phyloP scores from a whole-genome alignment of 108 stramenopile genomes.

The Pseudonitzschia multiseries region DNA sequence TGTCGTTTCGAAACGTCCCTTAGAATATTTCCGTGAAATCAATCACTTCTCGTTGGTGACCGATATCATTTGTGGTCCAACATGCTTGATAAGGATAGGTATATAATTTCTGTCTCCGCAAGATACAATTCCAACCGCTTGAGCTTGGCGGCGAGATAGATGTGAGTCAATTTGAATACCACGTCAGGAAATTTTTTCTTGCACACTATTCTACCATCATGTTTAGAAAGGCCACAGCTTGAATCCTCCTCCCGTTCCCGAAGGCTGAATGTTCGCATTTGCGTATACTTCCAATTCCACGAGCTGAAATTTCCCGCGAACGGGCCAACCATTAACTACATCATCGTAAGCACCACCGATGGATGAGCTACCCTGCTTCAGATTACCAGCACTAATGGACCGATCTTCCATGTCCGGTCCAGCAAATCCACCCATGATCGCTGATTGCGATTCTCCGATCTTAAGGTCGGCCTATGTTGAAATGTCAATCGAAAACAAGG shows the following conservation, averaged over 20 bases:
- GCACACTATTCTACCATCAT: too few relatives aligned
- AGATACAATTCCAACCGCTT: too few relatives aligned
- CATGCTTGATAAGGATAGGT: too few relatives aligned
- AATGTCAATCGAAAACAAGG: background rate
- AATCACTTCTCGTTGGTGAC: too few relatives aligned
- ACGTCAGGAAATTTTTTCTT: too few relatives aligned
- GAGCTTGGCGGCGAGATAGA: too few relatives aligned
- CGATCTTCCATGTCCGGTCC: constrained; percentile 78
- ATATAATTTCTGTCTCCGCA: too few relatives aligned
- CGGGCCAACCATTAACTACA: constrained; percentile 55
- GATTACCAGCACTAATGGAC: constrained; percentile 52
- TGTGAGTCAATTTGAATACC: too few relatives aligned
- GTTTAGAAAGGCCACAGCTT: constrained; percentile 13
- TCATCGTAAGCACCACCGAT: constrained; percentile 61
- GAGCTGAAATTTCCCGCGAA: constrained; percentile 50
- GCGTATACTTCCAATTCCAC: constrained; percentile 80
- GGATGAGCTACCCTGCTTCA: constrained; percentile 49
- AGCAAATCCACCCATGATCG: constrained; percentile 82
- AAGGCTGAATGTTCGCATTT: constrained; percentile 43
- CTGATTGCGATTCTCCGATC: constrained; percentile 68
- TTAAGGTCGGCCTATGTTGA: constrained; percentile 46
- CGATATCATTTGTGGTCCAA: too few relatives aligned
- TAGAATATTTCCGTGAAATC: too few relatives aligned
- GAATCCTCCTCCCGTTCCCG: background rate
- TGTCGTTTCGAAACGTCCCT: too few relatives aligned